phyloP scores from a whole-genome alignment of 1,139 yeast species.

The Yamadazyma sp. region DNA sequence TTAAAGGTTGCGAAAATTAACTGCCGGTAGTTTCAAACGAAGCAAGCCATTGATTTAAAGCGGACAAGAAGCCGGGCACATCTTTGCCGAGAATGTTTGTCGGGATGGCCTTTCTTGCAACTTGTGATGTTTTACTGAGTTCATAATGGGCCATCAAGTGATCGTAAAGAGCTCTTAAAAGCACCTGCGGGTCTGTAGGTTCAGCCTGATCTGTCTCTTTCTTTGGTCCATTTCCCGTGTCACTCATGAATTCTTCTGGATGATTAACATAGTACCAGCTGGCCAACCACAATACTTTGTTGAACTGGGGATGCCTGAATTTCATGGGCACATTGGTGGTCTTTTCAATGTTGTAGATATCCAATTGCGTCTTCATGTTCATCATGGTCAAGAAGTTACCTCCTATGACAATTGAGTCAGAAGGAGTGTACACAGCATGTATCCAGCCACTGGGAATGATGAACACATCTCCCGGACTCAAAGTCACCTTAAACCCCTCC shows the following conservation, averaged over 20 bases:
- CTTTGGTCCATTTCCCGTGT: constrained; percentile 15
- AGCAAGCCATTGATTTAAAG: constrained; percentile 20
- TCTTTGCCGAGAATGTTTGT: constrained; percentile 24
- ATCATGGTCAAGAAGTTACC: constrained; percentile 77
- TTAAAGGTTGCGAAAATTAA: no score
- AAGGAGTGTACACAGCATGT: constrained; percentile 84
- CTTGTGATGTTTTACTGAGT: constrained; percentile 25
- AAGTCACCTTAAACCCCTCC: constrained; percentile 63
- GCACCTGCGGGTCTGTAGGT: constrained; percentile 8
- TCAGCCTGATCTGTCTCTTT: constrained; percentile 12
- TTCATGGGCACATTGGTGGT: constrained; percentile 71
- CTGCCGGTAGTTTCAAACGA: background rate
- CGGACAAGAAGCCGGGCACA: constrained; percentile 18
- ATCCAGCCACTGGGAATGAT: constrained; percentile 93
- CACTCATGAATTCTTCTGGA: constrained; percentile 21
- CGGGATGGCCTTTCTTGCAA: constrained; percentile 33
- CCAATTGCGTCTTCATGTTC: constrained; percentile 62
- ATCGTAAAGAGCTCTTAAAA: constrained; percentile 5
- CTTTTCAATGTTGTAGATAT: constrained; percentile 61
- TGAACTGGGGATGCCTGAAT: constrained; percentile 77
- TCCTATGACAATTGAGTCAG: constrained; percentile 79
- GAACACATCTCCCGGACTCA: constrained; percentile 70
- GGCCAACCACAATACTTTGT: constrained; percentile 67
- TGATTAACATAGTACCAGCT: constrained; percentile 43
- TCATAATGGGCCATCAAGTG: constrained; percentile 28